Percentiles rank a stretch among this genome's conserved stretches.
These are phyloP conservation scores for Podosphaera fusca DNA, from an alignment of 2,329 filamentous ascomycete genomes.

Conservation along the genomic window DNA sequence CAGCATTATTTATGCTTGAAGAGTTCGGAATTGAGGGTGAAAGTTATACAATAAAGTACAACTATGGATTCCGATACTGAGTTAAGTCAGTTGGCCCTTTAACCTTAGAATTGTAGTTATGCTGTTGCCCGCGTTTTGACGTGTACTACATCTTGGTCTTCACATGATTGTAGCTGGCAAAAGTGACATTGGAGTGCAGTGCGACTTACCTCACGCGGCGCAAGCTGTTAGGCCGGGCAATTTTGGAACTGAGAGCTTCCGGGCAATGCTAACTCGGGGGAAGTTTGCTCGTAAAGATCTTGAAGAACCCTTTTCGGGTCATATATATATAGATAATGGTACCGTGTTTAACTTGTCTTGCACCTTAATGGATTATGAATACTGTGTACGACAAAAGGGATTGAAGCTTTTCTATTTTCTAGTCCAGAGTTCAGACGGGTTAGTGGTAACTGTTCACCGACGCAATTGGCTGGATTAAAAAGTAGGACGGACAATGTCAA, in stretches of 20 bases:
- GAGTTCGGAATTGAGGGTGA: slow-evolving; percentile 43
- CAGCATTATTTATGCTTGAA: slow-evolving; percentile 52
- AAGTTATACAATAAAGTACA: slow-evolving; percentile 25
- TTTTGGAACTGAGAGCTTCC: slow-evolving; percentile 20
- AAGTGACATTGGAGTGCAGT: neutral
- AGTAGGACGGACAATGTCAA: no score
- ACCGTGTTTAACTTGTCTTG: no score
- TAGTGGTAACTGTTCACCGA: no score
- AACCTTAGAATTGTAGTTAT: neutral
- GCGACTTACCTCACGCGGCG: slow-evolving; percentile 52
- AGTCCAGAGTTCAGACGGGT: no score
- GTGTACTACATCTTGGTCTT: no score
- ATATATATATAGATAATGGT: neutral
- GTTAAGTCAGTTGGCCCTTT: neutral
- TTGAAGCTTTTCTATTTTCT: no score
- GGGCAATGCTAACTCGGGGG: slow-evolving; percentile 24
- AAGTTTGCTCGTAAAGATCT: slow-evolving; percentile 7
- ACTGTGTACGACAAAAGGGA: no score
- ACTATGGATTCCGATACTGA: slow-evolving; percentile 26
- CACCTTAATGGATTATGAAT: no score
- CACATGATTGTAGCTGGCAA: no score
- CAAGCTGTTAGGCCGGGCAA: slow-evolving; percentile 64
- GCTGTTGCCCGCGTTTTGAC: neutral
- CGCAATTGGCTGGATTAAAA: no score
- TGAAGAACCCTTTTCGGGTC: slow-evolving; percentile 12